Evolutionary conservation across 192 early-diverging fungal genomes (phyloP).

Genomic region (Anaeromyces robustus): DNA sequence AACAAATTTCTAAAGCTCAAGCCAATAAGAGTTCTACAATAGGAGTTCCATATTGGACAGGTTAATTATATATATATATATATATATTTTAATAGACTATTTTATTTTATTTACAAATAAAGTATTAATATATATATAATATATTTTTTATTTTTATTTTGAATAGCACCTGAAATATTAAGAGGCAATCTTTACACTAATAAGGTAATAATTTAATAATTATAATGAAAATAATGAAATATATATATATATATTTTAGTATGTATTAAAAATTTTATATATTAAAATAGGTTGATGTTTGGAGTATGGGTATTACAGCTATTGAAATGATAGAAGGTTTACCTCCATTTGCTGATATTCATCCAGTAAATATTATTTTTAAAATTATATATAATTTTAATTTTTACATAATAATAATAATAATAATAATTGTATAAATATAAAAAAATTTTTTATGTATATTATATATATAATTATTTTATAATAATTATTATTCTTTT

Average conservation of each 20-base stretch:
- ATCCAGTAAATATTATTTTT: constrained; percentile 6
- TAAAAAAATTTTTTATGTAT: too few relatives aligned
- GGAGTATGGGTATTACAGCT: constrained; percentile 94
- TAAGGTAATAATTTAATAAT: background rate
- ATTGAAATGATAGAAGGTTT: constrained; percentile 97
- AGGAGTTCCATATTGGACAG: background rate
- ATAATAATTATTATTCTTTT: background rate
- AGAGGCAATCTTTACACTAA: background rate
- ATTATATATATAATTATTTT: too few relatives aligned
- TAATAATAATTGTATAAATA: too few relatives aligned
- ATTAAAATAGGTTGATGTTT: constrained; percentile 72
- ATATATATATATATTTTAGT: too few relatives aligned
- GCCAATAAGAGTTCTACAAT: background rate
- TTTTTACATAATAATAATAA: too few relatives aligned
- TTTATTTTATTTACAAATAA: too few relatives aligned
- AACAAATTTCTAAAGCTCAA: background rate
- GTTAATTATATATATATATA: background rate
- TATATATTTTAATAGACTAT: background rate
- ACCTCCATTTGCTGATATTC: constrained; percentile 57
- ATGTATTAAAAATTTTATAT: background rate
- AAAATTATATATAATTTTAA: background rate
- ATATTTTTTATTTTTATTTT: too few relatives aligned
- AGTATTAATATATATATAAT: too few relatives aligned
- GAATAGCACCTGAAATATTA: background rate
- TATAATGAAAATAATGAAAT: too few relatives aligned